Evolutionary conservation across 305 asterid genomes (phyloP), one percentile per base, ranked within the genome.

Genomic region (Withania somnifera): DNA sequence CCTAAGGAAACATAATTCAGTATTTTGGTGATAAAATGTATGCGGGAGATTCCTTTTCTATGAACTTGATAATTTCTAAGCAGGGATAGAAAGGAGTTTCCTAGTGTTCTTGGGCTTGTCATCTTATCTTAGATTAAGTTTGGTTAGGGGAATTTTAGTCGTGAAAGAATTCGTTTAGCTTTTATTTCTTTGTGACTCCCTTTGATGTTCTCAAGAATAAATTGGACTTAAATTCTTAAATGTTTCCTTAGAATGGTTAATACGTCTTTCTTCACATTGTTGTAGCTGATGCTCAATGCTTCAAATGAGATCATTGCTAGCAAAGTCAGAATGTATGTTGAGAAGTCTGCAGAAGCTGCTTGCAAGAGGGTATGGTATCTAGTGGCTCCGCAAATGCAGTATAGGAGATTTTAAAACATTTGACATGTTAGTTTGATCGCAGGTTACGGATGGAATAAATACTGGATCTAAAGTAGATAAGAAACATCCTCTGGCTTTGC

Each of bases 261-360:
- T 15, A n/a, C 11, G 24, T 47, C 17, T 7, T 77, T 76, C 60
- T 69, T 84, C 45, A 26, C 83, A 83, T 79, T 83, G 64, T 47
- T 87, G 91, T 94, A 91, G 97, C 84, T 85, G 77, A 82, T 85
- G 63, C 83, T 84, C 84, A 87, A 69, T 85, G 87, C 83, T 87
- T 90, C 88, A 67, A 85, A 84, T 87, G 92, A 88, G 86, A 78
- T 82, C 78, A 87, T 88, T 77, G 67, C 89, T 40, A 84, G 85
- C 83, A 94, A 92, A 92, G 88, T 94, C 82, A 90, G 86, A 87
- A 66, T 34, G 78, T 91, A 90, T 89, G 92, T 89, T 73, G 90
- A 92, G 88, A 93, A 84, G 84, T 93, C 97, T 61, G 73, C 90
- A 75, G 88, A 85, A 85, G 97, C 99, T 85, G 94, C 92, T 61